These are phyloP conservation scores for Claviceps spartinae DNA, from an alignment of 2,329 filamentous ascomycete genomes.

Conservation along the genomic window DNA sequence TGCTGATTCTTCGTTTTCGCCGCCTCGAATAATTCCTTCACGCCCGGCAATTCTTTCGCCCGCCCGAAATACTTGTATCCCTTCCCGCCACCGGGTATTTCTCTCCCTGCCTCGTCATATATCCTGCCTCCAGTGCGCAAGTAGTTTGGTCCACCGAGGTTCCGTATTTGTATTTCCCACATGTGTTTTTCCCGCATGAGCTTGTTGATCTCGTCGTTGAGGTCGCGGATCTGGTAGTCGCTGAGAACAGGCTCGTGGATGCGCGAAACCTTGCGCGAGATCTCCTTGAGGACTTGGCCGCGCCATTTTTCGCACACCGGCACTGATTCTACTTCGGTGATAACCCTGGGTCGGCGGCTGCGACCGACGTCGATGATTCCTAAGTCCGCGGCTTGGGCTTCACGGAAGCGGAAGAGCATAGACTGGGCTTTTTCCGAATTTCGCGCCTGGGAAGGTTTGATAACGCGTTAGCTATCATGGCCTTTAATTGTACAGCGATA, in stretches of 20 bases:
- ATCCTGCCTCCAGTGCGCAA: conserved; percentile 61
- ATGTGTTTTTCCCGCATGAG: conserved; percentile 98
- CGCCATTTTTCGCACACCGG: conserved; percentile 94
- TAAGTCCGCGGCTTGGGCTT: conserved; percentile 87
- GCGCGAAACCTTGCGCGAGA: conserved; percentile 88
- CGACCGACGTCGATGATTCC: conserved; percentile 91
- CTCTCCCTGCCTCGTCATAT: conserved; percentile 60
- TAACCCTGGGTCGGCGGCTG: conserved; percentile 77
- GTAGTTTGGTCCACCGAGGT: conserved; percentile 94
- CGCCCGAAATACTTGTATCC: conserved; percentile 92
- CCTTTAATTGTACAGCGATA: neutral
- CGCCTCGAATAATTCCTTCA: conserved; percentile 90
- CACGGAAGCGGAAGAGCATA: conserved; percentile 99
- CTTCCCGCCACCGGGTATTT: conserved; percentile 64
- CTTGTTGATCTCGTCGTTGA: conserved; percentile 99
- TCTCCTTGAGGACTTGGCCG: conserved; percentile 91
- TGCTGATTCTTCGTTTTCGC: conserved; percentile 47
- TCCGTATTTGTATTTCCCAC: conserved; percentile 95
- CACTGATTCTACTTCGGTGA: conserved; percentile 74
- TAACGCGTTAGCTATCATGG: neutral
- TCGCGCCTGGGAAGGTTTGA: conserved; percentile 50
- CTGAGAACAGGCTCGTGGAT: conserved; percentile 87
- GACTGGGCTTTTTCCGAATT: conserved; percentile 98
- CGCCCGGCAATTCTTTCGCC: conserved; percentile 78
- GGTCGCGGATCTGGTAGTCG: conserved; percentile 92